phyloP scores from a whole-genome alignment of 2,329 filamentous ascomycete species.

The Pyricularia sp. region DNA sequence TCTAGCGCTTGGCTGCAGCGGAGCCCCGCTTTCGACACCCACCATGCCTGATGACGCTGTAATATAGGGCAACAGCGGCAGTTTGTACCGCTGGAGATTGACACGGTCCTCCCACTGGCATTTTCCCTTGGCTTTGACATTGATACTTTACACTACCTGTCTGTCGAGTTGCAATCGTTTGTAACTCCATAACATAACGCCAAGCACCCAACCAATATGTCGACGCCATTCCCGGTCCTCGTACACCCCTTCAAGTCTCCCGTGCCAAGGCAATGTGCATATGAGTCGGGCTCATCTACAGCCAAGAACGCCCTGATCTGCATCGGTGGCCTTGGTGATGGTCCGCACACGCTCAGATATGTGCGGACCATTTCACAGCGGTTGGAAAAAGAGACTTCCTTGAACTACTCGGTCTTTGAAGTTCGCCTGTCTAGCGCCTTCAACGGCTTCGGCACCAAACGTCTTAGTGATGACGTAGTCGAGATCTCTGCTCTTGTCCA shows the following conservation, averaged over 20 bases:
- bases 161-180: background rate
- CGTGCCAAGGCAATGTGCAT: slow-evolving; percentile 13
- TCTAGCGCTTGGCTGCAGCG: background rate
- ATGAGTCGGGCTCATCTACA: slow-evolving; percentile 11
- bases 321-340: slow-evolving; percentile 62
- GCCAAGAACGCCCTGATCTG: slow-evolving; percentile 52
- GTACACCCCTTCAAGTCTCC: slow-evolving; percentile 18
- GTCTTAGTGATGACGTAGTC: slow-evolving; percentile 40
- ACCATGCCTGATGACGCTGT: background rate
- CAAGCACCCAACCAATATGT: background rate
- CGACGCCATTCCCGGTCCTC: slow-evolving; percentile 12
- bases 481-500: slow-evolving; percentile 43
- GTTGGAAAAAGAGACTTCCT: slow-evolving; percentile 24
- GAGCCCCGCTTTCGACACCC: background rate
- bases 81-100: background rate
- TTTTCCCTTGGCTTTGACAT: background rate
- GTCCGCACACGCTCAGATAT: slow-evolving; percentile 56
- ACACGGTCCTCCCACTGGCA: background rate
- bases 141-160: background rate
- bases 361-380: slow-evolving; percentile 34
- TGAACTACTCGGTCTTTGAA: slow-evolving; percentile 46
- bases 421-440: slow-evolving; percentile 46
- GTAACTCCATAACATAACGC: background rate
- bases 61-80: background rate
- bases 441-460: slow-evolving; percentile 38